Evolutionary conservation across 2,329 filamentous ascomycete genomes (phyloP), one percentile per base, ranked within the genome.

Genomic region (Aspergillus eucalypticola): DNA sequence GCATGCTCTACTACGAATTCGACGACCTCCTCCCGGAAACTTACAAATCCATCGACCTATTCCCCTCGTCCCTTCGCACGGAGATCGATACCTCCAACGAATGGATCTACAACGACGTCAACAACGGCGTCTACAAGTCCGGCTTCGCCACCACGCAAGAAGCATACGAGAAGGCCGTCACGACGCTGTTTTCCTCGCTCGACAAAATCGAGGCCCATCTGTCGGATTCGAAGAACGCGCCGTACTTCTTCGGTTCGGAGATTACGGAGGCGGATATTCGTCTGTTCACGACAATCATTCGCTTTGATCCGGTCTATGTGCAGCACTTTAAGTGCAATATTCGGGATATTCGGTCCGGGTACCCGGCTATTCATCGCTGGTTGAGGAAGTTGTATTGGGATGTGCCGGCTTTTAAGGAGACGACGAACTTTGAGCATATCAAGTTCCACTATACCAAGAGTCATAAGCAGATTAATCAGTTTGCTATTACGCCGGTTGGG

Each of bases 361-460:
- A 95, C 74, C 93, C 93, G 27, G 81, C 83, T 54, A 79, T 96
- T 60, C 91, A 97, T 79, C 81, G 79, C 61, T 97, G 93, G 92
- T 76, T 96, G 78, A 84, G 90, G 58, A 84, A 88, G 71, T 79
- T 96, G 68, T 97, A 96, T 80, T 96, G 92, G 92, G 88, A 89
- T 67, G 75, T 87, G 23, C 82, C 87, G 0, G 92, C 91, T 2
- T 97, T 96, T 79, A 81, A 81, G 64, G 86, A 90, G 54, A 95
- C 92, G 62, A 96, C 93, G 21, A 86, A 97, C 76, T 96, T 96
- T 75, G 86, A 96, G 75, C 95, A 99, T 79, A 98, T 98, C 81
- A 97, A 96, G 85, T 89, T 84, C 48, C 86, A 89, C 69, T 89
- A 89, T 72, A 88, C 86, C 2, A 86, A 86, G 79, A 86, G 83